Percentiles rank a stretch among this genome's conserved stretches.
These are phyloP conservation scores for Gossypium laxum DNA, from an alignment of 441 rosid species.

Conservation along the genomic window DNA sequence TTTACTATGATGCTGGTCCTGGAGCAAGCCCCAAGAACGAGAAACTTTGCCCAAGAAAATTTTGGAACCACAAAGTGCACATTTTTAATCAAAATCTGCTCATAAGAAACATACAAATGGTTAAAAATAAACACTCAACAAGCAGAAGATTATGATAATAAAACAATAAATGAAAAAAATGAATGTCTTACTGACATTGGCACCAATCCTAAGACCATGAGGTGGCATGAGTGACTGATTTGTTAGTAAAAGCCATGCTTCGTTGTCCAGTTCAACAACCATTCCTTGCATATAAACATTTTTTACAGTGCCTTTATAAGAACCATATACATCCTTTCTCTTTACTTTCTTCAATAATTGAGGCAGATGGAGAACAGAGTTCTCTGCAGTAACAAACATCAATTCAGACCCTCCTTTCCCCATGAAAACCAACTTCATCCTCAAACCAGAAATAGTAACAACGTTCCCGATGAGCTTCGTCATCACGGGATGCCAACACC, in stretches of 20 bases:
- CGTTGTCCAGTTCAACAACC: slow-evolving; percentile 72
- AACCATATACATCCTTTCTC: slow-evolving; percentile 46
- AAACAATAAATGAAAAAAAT: not conserved
- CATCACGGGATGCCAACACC: slow-evolving; percentile 63
- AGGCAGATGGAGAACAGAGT: slow-evolving; percentile 43
- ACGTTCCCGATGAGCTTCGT: slow-evolving; percentile 49
- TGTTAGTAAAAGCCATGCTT: slow-evolving; percentile 75
- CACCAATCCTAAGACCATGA: slow-evolving; percentile 64
- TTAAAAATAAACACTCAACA: not conserved
- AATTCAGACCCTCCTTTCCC: slow-evolving; percentile 40
- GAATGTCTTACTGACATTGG: slow-evolving; percentile 47
- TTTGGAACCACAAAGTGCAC: slow-evolving; percentile 73
- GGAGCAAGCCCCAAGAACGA: slow-evolving; percentile 75
- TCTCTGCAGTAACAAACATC: slow-evolving; percentile 46
- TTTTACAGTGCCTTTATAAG: slow-evolving; percentile 56
- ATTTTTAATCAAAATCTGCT: slow-evolving; percentile 56
- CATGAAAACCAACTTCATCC: slow-evolving; percentile 49
- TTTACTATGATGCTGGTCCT: slow-evolving; percentile 59
- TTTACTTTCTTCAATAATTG: slow-evolving; percentile 24
- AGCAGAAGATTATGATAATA: not conserved
- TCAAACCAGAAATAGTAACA: slow-evolving; percentile 46
- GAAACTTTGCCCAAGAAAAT: slow-evolving; percentile 55
- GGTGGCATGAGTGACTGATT: slow-evolving; percentile 45
- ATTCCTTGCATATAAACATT: slow-evolving; percentile 61
- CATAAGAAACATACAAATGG: slow-evolving; percentile 4